Evolutionary conservation across 768 basidiomycete species (phyloP).

Genomic region (Lentinula sp.): DNA sequence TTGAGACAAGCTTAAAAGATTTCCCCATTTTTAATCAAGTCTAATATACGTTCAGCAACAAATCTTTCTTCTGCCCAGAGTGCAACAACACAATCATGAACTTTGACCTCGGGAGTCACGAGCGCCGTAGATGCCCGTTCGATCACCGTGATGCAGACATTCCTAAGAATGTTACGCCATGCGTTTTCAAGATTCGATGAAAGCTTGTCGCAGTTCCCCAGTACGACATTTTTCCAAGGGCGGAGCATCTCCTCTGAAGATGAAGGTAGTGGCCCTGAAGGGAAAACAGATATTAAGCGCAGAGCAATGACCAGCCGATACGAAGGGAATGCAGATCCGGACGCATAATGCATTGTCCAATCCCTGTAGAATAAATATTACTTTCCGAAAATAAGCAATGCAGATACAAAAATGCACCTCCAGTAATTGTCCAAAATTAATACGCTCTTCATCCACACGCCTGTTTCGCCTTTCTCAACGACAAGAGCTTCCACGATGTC

Average conservation of each 20-base stretch:
- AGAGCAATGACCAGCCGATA: constrained; percentile 73
- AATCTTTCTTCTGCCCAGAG: constrained; percentile 60
- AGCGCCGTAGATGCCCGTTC: constrained; percentile 22
- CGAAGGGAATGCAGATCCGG: constrained; percentile 66
- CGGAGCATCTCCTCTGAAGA: constrained; percentile 26
- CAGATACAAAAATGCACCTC: constrained; percentile 50
- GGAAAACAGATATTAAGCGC: constrained; percentile 52
- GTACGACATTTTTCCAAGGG: constrained; percentile 50
- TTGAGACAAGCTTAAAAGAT: constrained; percentile 26
- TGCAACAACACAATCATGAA: constrained; percentile 31
- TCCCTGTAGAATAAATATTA: constrained; percentile 40
- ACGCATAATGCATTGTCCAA: constrained; percentile 68
- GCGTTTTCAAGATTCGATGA: constrained; percentile 41
- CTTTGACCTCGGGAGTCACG: constrained; percentile 15
- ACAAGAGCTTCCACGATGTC: constrained; percentile 48
- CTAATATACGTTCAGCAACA: constrained; percentile 42
- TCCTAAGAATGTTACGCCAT: constrained; percentile 36
- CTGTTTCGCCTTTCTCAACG: constrained; percentile 29
- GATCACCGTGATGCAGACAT: constrained; percentile 33
- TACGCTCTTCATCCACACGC: constrained; percentile 40
- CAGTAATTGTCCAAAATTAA: constrained; percentile 72
- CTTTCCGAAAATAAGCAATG: background rate
- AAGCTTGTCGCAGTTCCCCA: constrained; percentile 37
- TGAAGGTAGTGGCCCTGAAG: constrained; percentile 17
- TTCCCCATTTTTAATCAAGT: constrained; percentile 38